These are phyloP conservation scores for Penicillium sp. DNA, from an alignment of 2,329 filamentous ascomycete genomes.

Conservation along the genomic window DNA sequence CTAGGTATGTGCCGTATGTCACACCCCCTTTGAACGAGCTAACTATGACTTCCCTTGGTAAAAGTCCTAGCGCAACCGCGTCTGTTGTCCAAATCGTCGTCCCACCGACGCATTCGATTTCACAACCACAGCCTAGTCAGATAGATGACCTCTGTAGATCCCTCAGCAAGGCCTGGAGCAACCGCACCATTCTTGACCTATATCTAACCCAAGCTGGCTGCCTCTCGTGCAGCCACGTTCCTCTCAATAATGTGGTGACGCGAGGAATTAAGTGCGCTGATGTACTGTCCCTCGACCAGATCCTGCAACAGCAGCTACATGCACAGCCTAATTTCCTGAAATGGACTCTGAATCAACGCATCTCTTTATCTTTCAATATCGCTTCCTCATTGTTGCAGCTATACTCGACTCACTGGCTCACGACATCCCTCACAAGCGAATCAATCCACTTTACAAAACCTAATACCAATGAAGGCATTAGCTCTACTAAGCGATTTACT, in stretches of 20 bases:
- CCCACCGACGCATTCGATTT: no score
- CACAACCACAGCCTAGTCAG: no score
- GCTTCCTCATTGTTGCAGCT: conserved; percentile 5
- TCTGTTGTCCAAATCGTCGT: no score
- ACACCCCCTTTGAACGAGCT: no score
- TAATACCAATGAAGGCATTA: not conserved
- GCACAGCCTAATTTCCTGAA: not conserved
- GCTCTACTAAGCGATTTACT: not conserved
- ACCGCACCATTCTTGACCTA: not conserved
- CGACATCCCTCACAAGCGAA: not conserved
- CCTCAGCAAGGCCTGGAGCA: not conserved
- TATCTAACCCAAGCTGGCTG: not conserved
- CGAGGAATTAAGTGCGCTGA: not conserved
- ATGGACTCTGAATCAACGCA: not conserved
- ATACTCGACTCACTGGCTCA: not conserved
- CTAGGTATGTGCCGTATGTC: no score
- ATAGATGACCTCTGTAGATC: not conserved
- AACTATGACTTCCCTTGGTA: no score
- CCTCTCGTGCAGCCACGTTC: not conserved
- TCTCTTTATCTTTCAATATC: not conserved
- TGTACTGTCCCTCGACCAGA: not conserved
- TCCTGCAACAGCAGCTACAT: not conserved
- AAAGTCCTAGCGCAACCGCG: no score
- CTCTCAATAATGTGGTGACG: not conserved
- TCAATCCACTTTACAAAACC: not conserved